Conservation (phyloP, 2,329 filamentous ascomycete species). For the Diplocarpon mali region DNA sequence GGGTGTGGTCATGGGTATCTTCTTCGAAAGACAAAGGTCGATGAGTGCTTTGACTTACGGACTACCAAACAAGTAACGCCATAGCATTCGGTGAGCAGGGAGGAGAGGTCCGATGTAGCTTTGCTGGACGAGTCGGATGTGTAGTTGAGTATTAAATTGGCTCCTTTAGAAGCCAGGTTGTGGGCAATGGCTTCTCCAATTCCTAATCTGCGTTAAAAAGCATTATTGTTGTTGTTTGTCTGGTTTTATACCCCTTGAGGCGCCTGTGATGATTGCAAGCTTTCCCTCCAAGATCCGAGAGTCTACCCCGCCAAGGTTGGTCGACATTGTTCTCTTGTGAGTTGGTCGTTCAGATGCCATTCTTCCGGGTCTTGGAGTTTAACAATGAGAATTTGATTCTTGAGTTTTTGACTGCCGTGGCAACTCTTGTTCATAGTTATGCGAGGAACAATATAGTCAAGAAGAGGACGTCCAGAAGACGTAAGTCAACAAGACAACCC, state of each 20-base stretch:
- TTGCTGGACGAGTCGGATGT: slow-evolving; percentile 49
- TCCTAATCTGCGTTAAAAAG: slow-evolving; percentile 35
- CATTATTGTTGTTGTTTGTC: neutral
- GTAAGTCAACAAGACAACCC: slow-evolving; percentile 8
- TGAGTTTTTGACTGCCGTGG: neutral
- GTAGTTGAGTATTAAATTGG: slow-evolving; percentile 52
- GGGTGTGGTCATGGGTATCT: neutral
- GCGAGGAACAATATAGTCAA: neutral
- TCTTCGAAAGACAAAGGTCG: neutral
- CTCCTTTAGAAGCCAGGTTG: slow-evolving; percentile 60
- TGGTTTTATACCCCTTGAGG: slow-evolving; percentile 52
- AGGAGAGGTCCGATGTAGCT: slow-evolving; percentile 41
- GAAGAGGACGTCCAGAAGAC: neutral
- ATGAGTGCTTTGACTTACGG: slow-evolving; percentile 21
- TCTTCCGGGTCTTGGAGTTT: neutral
- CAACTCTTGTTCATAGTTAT: neutral
- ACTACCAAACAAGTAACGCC: slow-evolving; percentile 49
- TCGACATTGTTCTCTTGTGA: slow-evolving; percentile 11
- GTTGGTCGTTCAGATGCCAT: slow-evolving; percentile 6
- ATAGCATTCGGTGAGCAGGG: slow-evolving; percentile 44
- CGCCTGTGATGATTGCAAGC: slow-evolving; percentile 68
- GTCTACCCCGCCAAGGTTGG: slow-evolving; percentile 11
- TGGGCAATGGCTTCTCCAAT: slow-evolving; percentile 56
- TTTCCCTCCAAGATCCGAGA: slow-evolving; percentile 52
- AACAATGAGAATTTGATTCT: neutral